Base-by-base conservation (phyloP, 2,329 filamentous ascomycete genomes). In the Aspergillus transmontanensis region DNA sequence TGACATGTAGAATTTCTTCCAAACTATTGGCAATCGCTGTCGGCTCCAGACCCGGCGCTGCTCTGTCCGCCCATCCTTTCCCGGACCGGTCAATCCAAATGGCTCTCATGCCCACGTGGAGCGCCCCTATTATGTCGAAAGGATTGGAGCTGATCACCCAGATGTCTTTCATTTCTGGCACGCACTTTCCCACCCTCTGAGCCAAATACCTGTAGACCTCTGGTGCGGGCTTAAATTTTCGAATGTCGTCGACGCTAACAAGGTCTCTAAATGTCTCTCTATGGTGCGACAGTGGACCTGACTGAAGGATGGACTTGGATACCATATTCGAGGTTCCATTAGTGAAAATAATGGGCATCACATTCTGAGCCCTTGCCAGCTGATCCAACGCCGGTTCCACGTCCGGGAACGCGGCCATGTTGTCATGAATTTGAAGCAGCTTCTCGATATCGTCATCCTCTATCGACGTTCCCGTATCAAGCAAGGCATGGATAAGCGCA, bases 71-170 rank as follows among this genome's bases (percentile, higher is more conserved):
- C 90, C 90, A 93, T 3, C 89, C 89, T 10, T 76, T 81, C 0
- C 85, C 84, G 16, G 73, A 75, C 30, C 90, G 80, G 77, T 92
- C 89, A 6, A 93, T 84, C 87, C 89, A 93, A 14, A 83, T 86
- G 28, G 87, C 85, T 69, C 84, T 83, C 78, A 92, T 78, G 0
- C 90, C 90, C 6, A 83, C 81, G 1, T 81, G 81, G 64, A 82
- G 82, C 0, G 90, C 88, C 0, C 91, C 90, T 0, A 88, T 83
- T 19, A 90, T 79, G 73, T 93, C 90, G 72, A 93, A 93, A 2
- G 90, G 87, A 72, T 93, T 93, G 1, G 86, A 86, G 67, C 85
- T 90, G 6, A 94, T 83, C 9, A 93, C 76, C 89, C 90, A 92
- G 16, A 92, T 81, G 30, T 84, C 69, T 83, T 84, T 3, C 83